Evolutionary conservation across 768 basidiomycete genomes (phyloP), one percentile per base, ranked within the genome.

Genomic region (Mycena leptocephala): DNA sequence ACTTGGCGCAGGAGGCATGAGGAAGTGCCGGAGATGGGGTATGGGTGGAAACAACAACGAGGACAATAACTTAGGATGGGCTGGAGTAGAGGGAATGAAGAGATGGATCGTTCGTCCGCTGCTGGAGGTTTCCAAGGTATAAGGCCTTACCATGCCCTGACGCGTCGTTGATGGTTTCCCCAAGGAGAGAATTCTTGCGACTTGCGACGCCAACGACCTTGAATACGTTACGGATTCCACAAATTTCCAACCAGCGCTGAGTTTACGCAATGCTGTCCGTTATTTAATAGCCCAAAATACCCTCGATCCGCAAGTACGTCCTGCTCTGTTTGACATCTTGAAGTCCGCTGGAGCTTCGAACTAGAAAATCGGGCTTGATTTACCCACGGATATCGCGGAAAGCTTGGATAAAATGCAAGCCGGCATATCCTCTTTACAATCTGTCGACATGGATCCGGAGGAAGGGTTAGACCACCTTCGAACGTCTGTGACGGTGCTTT

Each of bases 101-200:
- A 87, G 85, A 37, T 97, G 94, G 92, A 88, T 96, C 20, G 76
- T 95, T 1, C 91, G 96, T 5, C 96, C 96, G 16, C 83, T 97
- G 55, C 82, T 97, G 28, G 83, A 87, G 18, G 88, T 96, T 48
- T 82, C 88, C 63, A 97, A 97, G 90, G 96, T 95, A 76, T 79
- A 76, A 59, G 26, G 7, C 26, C 26, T 39, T 43, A 14, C 16
- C 14, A 51, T 35, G 24, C 10, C 24, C 41, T 37, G 58, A 22
- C 3, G n/a, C 28, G 11, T 18, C 14, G 55, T 68, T 43, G 43
- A 78, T 30, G 67, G 24, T 39, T 26, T 75, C 74, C 51, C 59
- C n/a, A 37, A 97, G 96, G 92, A 94, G 67, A 92, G 95, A 73
- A 90, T 97, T n/a, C 83, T 96, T 2, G 93, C 93, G 10, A 97